Evolutionary conservation across 2,329 filamentous ascomycete species (phyloP), one percentile per base, ranked within the genome.

Genomic region (Colletotrichum sp.): DNA sequence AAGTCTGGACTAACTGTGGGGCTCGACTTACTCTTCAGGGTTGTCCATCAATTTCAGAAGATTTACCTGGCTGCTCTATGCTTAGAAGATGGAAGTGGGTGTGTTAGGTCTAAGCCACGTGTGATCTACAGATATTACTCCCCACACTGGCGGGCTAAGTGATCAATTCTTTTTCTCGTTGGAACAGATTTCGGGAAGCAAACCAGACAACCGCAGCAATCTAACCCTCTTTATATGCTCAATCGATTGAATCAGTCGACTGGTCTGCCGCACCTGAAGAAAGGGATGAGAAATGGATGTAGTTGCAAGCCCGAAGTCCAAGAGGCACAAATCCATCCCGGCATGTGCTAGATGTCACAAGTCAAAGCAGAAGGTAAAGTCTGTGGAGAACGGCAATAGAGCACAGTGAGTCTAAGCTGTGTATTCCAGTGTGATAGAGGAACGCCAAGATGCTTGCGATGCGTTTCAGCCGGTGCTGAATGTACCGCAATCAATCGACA

Each of bases 161-260:
- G 13, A 7, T 5, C 34, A 15, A 22, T 48, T 13, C n/a, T 48
- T 48, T 22, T 48, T 6, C n/a, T 22, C n/a, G n/a, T 13, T 48
- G 11, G 44, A 48, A 48, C 44, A 12, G 44, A 6, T 22, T 48
- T n/a, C 7, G 19, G 44, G 11, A 48, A 7, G n/a, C n/a, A 22
- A 48, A 48, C 19, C 44, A 19, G 44, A 48, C 44, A 48, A 48
- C n/a, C n/a, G 11, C n/a, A 48, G 44, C 44, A 48, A n/a, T n/a
- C 19, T 11, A n/a, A 1, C n/a, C n/a, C 0, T 48, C 11, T 48
- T 5, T 0, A 1, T 12, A 48, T 48, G 8, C n/a, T 4, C 11
- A 4, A 12, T 48, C 44, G 9, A 48, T 22, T 22, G 3, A 11
- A 48, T 5, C 19, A n/a, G 9, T 48, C 19, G 11, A n/a, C 39